A percentile compares a stretch with the other conserved stretches of the same genome.
These are phyloP conservation scores for Diaporthe citrichinensis DNA, from an alignment of 2,329 filamentous ascomycete genomes.

Conservation along the genomic window DNA sequence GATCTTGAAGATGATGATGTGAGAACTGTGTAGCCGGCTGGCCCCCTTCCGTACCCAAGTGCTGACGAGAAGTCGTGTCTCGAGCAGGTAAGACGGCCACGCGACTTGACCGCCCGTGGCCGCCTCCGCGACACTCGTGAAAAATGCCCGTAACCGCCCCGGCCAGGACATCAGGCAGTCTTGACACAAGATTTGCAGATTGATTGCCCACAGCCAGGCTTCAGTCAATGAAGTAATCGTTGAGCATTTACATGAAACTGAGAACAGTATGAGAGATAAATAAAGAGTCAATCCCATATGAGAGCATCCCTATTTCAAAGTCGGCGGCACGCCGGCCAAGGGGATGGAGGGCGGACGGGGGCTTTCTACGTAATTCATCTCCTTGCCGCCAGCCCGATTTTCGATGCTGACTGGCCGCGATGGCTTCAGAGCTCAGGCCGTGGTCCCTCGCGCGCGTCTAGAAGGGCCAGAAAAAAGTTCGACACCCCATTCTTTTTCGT, in stretches of 20 bases:
- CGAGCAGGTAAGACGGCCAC: background rate
- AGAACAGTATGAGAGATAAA: slow-evolving; percentile 10
- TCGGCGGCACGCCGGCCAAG: slow-evolving; percentile 36
- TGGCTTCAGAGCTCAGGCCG: slow-evolving; percentile 38
- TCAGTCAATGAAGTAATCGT: background rate
- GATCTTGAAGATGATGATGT: background rate
- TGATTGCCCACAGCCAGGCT: slow-evolving; percentile 5
- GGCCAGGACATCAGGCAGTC: slow-evolving; percentile 14
- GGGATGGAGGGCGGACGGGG: background rate
- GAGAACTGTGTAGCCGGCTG: background rate
- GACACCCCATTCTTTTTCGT: slow-evolving; percentile 4
- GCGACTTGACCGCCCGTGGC: background rate
- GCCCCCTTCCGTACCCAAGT: background rate
- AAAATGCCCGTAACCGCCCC: slow-evolving; percentile 18
- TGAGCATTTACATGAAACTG: background rate
- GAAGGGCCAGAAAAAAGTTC: background rate
- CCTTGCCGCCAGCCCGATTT: slow-evolving; percentile 34
- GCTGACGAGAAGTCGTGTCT: background rate
- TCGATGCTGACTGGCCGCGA: slow-evolving; percentile 33
- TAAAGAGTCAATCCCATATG: background rate
- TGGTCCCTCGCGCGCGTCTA: slow-evolving; percentile 40
- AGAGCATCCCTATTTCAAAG: background rate
- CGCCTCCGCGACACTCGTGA: slow-evolving; percentile 23
- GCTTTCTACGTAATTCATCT: background rate
- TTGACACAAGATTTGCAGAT: slow-evolving; percentile 7